Conservation (phyloP, 208 protist genomes). For the Leishmania mexicana region DNA sequence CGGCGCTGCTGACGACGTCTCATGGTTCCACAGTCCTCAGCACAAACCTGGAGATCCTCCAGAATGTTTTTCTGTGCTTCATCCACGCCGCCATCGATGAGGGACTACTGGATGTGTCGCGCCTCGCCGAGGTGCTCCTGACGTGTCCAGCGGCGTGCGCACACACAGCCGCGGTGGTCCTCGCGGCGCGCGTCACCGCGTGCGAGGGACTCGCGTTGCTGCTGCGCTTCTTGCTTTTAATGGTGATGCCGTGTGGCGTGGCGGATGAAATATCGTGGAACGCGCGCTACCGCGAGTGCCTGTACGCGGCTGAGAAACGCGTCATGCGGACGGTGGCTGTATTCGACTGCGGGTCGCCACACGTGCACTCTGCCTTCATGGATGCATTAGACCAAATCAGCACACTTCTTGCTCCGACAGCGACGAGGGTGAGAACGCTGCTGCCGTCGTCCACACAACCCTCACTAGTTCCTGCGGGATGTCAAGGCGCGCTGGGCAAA, state of each 20-base stretch:
- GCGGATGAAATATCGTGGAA: constrained; percentile 30
- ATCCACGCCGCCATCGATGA: constrained; percentile 29
- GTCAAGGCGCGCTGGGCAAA: constrained; percentile 31
- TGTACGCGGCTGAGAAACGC: constrained; percentile 26
- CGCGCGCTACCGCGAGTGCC: constrained; percentile 22
- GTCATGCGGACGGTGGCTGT: constrained; percentile 20
- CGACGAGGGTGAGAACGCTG: constrained; percentile 26
- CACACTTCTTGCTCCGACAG: constrained; percentile 14
- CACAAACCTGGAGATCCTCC: constrained; percentile 26
- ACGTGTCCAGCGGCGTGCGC: neutral
- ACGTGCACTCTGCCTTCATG: constrained; percentile 3
- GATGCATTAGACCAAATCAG: constrained; percentile 25
- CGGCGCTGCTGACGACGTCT: constrained; percentile 10
- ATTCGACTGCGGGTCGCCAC: constrained; percentile 27
- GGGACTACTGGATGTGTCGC: constrained; percentile 16
- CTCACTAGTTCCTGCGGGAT: constrained; percentile 18
- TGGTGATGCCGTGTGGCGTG: constrained; percentile 21
- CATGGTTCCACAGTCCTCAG: constrained; percentile 6
- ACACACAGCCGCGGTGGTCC: constrained; percentile 7
- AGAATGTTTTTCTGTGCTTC: constrained; percentile 21
- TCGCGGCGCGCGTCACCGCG: constrained; percentile 20
- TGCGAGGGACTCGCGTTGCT: constrained; percentile 25
- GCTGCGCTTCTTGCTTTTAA: constrained; percentile 22
- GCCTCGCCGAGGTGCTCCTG: constrained; percentile 11
- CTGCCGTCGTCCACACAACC: constrained; percentile 20